Conservation (phyloP, 164 flowering plant genomes). For the Liriodendron chinense region DNA sequence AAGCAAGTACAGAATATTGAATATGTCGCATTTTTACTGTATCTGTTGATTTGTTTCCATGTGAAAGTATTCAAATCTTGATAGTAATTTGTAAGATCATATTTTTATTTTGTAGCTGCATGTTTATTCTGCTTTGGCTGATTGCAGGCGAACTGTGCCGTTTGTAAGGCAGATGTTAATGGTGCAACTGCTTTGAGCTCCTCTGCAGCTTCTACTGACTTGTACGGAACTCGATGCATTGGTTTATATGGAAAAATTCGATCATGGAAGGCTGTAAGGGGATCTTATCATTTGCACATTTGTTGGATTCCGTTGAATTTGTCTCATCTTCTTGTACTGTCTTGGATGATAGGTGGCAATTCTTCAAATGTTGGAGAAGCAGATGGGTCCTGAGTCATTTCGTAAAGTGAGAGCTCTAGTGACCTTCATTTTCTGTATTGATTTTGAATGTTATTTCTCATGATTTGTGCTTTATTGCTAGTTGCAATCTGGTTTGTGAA, state of each 20-base stretch:
- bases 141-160: constrained; percentile 87
- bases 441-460: neutral
- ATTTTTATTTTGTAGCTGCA: neutral
- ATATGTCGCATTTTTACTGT: too few relatives aligned
- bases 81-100: too few relatives aligned
- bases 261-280: constrained; percentile 94
- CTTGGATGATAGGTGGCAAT: constrained; percentile 63
- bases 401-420: constrained; percentile 55
- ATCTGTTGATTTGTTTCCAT: too few relatives aligned
- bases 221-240: constrained; percentile 82
- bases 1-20: too few relatives aligned
- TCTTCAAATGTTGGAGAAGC: constrained; percentile 97
- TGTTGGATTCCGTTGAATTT: neutral
- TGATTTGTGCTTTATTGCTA: neutral
- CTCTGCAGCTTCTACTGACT: constrained; percentile 56
- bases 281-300: neutral
- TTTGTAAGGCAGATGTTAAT: constrained; percentile 81
- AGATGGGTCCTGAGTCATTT: constrained; percentile 96
- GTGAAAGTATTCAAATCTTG: too few relatives aligned
- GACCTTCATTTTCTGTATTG: neutral
- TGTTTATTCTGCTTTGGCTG: neutral
- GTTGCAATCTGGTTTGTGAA: neutral
- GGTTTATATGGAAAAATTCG: constrained; percentile 89
- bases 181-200: constrained; percentile 82
- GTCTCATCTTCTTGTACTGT: neutral